Base-by-base conservation (phyloP, 1,284 basidiomycete species). In the Salmacisia buchloeana region DNA sequence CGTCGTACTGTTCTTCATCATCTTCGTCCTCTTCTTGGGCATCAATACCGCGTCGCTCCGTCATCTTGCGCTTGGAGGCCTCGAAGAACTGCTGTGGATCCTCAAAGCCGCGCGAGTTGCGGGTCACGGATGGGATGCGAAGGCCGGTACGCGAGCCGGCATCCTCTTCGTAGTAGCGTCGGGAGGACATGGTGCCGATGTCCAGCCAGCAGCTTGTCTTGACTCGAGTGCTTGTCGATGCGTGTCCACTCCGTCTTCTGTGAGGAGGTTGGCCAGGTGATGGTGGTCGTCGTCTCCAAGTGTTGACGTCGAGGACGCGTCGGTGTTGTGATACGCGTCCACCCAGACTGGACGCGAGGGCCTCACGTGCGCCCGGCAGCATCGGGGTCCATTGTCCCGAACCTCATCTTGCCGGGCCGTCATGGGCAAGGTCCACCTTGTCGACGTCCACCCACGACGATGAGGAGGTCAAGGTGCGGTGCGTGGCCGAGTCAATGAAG, bases 31-130 rank as follows among this genome's bases (percentile, higher is more conserved):
- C 63, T 36, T 72, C 66, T 59, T 70, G 66, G 61, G 81, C 72
- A 69, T 80, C 75, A 13, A 59, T 31, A 2, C 61, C 61, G 18
- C 59, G 62, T 29, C 46, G 66, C 15, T 69, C 71, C 39, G 78
- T 74, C 56, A 80, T 71, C 63, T 71, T 76, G 49, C 74, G 68
- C 41, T 73, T 78, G 56, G 70, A 73, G 18, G 74, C 76, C 29
- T 69, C 68, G 67, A 74, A 73, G 63, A 77, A 79, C 15, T 70
- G 76, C 36, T 77, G 74, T 18, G 77, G 62, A 36, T 76, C 69
- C 10, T 74, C 70, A 57, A 75, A 63, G 10, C 91, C 93, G 75
- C 92, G 89, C 15, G 87, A 87, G 70, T 86, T 87, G n/a, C 73
- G 63, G 3, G 58, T 65, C 0, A 71, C 63, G 3, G 64, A 61